Percentiles rank a stretch among this genome's conserved stretches.
Conservation (phyloP, 1,284 basidiomycete species). For the Xerocomus minutiporus region DNA sequence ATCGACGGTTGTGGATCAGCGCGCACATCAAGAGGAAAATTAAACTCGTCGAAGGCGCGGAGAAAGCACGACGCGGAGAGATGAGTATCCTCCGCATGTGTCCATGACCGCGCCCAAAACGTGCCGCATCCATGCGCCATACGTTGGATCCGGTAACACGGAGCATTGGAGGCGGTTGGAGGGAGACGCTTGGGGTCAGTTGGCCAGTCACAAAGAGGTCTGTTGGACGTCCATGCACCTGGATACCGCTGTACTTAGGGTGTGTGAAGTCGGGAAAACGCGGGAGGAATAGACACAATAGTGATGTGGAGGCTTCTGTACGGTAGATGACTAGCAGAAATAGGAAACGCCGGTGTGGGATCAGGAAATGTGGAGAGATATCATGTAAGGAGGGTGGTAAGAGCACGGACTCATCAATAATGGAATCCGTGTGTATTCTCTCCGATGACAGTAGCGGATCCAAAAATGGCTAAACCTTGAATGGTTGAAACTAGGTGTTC, state of each 20-base stretch:
- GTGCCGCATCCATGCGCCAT: no score
- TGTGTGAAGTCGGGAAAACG: background rate
- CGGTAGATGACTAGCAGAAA: background rate
- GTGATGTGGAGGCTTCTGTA: background rate
- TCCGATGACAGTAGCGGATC: background rate
- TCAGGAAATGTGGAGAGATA: no score
- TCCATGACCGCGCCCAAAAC: background rate
- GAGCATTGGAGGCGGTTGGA: background rate
- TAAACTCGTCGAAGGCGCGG: background rate
- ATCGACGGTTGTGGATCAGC: no score
- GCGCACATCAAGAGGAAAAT: background rate
- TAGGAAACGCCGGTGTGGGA: background rate
- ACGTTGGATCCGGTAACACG: no score
- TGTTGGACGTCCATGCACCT: background rate
- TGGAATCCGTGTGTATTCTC: background rate
- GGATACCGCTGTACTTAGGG: background rate
- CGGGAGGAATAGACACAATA: background rate
- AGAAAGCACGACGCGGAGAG: background rate
- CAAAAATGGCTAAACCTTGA: no score
- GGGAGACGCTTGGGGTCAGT: no score
- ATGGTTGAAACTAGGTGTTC: conserved; percentile 32
- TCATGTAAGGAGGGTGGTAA: background rate
- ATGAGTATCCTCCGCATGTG: background rate
- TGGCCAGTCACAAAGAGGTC: background rate
- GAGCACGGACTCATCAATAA: background rate